Base-by-base conservation (phyloP, 495 filamentous ascomycete genomes). In the Mycothermus thermophilus region DNA sequence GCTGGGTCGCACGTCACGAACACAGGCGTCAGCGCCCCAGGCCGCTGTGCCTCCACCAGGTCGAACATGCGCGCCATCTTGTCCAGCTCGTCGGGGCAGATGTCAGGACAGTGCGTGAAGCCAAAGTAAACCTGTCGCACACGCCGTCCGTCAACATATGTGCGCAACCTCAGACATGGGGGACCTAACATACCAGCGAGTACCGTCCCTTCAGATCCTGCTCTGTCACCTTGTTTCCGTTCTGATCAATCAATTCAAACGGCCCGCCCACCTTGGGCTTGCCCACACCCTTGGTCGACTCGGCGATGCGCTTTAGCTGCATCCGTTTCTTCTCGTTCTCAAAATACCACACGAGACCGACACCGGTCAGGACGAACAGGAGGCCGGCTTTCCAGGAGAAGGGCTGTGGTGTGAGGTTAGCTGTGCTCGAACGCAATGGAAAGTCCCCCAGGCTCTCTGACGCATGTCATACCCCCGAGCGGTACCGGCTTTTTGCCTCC, bases 31-130 rank as follows among this genome's bases (percentile, higher is more conserved):
- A 71, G 40, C 6, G 43, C 42, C 3, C 51, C 58, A 5, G 60
- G 59, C 10, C 34, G 33, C 34, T 59, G 41, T 28, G 55, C 69
- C 44, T 74, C 67, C 30, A 90, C 84, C 27, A 80, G 65, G 52
- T 95, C 83, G 51, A 92, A 83, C 68, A 94, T 93, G 43, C 65
- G 64, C 30, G 87, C 83, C 86, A 97, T 93, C 63, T 97, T 97
- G 58, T 97, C 90, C 34, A 97, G 77, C 64, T 97, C 90, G 46
- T 97, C 90, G 19, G 90, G 90, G 66, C 90, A 97, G 58, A 97
- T 97, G 58, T 97, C 90, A 9, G 90, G 90, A 56, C 90, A 97
- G 59, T 94, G 86, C 10, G 84, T 84, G 75, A 97, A 97, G 46
- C 90, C 90, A 54, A 96, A 97, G 60, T 97, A 97, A 28, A 95